phyloP scores from a whole-genome alignment of 2,329 filamentous ascomycete species.

The Paracamarosporium sp. region DNA sequence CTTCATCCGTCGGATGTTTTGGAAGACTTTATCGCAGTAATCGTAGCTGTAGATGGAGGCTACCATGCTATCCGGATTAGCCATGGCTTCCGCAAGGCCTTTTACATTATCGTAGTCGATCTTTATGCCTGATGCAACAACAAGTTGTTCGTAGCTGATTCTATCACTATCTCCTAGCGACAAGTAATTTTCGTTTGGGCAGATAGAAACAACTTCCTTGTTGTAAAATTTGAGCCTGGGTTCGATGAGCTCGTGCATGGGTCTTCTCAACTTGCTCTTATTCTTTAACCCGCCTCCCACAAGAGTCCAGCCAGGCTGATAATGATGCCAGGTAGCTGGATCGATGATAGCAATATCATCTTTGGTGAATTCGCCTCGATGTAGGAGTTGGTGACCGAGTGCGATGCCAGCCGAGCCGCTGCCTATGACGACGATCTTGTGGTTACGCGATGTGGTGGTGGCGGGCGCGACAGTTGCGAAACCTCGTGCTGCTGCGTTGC shows the following conservation, averaged over 20 bases:
- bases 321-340: slow-evolving; percentile 66
- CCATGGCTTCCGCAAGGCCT: slow-evolving; percentile 43
- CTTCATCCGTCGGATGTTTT: slow-evolving; percentile 35
- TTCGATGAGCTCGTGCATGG: not conserved
- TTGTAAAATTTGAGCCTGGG: not conserved
- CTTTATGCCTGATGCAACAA: slow-evolving; percentile 61
- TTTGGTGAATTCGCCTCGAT: slow-evolving; percentile 58
- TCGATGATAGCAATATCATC: slow-evolving; percentile 69
- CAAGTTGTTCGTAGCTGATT: slow-evolving; percentile 63
- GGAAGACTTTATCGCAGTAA: slow-evolving; percentile 45
- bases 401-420: slow-evolving; percentile 68
- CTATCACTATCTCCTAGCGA: not conserved
- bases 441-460: slow-evolving; percentile 47
- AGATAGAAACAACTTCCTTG: not conserved
- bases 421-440: slow-evolving; percentile 70
- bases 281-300: slow-evolving; percentile 68
- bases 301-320: slow-evolving; percentile 72
- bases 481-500: not conserved
- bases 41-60: slow-evolving; percentile 48
- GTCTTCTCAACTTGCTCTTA: slow-evolving; percentile 60
- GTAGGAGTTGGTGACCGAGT: slow-evolving; percentile 70
- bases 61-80: slow-evolving; percentile 39
- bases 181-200: not conserved
- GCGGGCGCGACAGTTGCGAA: slow-evolving; percentile 16
- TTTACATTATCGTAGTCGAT: slow-evolving; percentile 36